phyloP scores from a whole-genome alignment of 176 grass and related monocot species.

The Calamus simplicifolius region DNA sequence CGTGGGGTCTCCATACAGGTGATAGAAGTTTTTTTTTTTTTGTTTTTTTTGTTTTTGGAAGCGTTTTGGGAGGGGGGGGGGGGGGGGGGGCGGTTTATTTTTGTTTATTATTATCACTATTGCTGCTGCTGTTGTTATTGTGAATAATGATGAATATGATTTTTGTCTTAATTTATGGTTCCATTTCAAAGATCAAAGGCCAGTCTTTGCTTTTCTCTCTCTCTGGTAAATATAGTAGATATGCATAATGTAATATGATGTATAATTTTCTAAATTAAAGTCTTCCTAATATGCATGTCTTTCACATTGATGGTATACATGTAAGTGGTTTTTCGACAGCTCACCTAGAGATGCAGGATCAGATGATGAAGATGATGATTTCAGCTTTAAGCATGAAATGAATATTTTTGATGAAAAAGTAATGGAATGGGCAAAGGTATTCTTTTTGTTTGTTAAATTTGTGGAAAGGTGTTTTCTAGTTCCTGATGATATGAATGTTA shows the following conservation, averaged over 20 bases:
- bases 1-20: constrained; percentile 77
- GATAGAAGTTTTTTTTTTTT: constrained; percentile 5
- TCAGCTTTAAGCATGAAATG: constrained; percentile 48
- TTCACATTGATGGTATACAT: constrained; percentile 12
- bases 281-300: no score
- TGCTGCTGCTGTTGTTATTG: no score
- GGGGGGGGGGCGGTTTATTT: no score
- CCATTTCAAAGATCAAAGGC: no score
- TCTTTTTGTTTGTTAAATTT: constrained; percentile 14
- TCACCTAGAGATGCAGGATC: constrained; percentile 63
- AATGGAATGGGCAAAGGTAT: constrained; percentile 96
- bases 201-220: no score
- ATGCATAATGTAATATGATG: no score
- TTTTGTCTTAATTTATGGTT: no score
- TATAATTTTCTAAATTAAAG: no score
- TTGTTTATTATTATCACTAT: neutral
- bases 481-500: constrained; percentile 9
- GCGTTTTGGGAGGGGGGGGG: no score
- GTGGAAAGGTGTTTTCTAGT: neutral
- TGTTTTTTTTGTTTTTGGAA: constrained; percentile 10
- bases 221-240: no score
- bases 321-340: constrained; percentile 49
- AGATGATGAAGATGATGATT: constrained; percentile 75
- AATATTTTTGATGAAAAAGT: constrained; percentile 82
- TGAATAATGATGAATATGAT: no score